phyloP scores from a whole-genome alignment of 73 alveolate species.

The Paramecium tetraurelia region DNA sequence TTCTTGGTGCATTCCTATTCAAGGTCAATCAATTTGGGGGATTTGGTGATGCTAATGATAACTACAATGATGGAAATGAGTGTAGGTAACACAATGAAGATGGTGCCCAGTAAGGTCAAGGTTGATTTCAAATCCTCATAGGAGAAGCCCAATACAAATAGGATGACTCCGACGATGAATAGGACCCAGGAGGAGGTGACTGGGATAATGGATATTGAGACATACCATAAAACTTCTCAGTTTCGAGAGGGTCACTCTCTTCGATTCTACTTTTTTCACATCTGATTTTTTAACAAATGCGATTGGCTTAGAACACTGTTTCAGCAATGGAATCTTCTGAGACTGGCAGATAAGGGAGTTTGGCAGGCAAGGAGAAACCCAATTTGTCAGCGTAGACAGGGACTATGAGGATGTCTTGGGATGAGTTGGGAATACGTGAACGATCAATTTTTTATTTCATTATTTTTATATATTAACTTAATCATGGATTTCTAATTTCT shows the following conservation, averaged over 20 bases:
- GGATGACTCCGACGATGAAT: neutral
- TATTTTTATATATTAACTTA: neutral
- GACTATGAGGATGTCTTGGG: neutral
- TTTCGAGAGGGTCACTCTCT: conserved; percentile 36
- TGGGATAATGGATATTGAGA: neutral
- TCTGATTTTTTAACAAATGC: conserved; percentile 32
- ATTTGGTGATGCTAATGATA: neutral
- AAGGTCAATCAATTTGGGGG: neutral
- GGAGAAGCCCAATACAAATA: neutral
- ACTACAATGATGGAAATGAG: conserved; percentile 13
- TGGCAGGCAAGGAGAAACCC: neutral
- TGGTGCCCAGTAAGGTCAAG: neutral
- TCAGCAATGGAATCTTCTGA: neutral
- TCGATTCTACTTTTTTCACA: conserved; percentile 30
- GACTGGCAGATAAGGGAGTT: neutral
- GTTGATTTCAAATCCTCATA: conserved; percentile 37
- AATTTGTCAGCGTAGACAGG: conserved; percentile 5
- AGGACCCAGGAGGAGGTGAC: conserved; percentile 37
- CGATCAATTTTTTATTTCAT: conserved; percentile 40
- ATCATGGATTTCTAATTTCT: neutral
- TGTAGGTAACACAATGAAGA: conserved; percentile 11
- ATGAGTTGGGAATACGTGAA: neutral
- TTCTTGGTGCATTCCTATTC: neutral
- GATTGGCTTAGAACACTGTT: neutral
- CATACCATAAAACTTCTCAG: conserved; percentile 36